Evolutionary conservation across 2,329 filamentous ascomycete species (phyloP).

Genomic region (Arthrobotrys pseudoclavata): DNA sequence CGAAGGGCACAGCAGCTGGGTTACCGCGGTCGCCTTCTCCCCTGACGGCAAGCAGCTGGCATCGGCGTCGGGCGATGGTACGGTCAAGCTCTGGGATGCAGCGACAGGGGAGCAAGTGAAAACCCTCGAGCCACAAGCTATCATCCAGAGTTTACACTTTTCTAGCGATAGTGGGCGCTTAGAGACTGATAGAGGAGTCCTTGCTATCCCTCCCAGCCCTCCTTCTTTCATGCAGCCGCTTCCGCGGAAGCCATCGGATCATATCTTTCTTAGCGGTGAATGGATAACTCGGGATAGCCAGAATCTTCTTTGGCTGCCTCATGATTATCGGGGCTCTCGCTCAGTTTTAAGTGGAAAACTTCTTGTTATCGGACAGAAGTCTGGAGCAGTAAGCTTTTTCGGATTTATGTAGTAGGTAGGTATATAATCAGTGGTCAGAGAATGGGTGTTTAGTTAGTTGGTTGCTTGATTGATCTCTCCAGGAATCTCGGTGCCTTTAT

Average conservation of each 20-base stretch:
- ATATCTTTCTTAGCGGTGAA: neutral
- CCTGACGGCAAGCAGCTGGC: constrained; percentile 26
- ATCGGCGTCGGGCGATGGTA: constrained; percentile 44
- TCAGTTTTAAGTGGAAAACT: neutral
- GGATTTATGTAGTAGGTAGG: neutral
- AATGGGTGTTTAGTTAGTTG: no score
- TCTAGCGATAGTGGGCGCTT: neutral
- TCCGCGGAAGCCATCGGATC: neutral
- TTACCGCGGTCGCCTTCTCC: constrained; percentile 47
- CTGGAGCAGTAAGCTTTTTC: neutral
- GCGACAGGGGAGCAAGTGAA: neutral
- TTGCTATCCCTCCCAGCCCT: neutral
- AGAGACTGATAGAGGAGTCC: neutral
- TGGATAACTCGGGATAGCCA: neutral
- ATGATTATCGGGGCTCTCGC: neutral
- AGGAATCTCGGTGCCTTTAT: no score
- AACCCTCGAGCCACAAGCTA: neutral
- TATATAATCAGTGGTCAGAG: no score
- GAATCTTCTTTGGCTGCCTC: neutral
- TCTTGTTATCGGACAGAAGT: neutral
- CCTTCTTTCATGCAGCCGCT: neutral
- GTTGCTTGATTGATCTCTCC: no score
- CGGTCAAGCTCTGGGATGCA: constrained; percentile 1
- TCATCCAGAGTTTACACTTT: neutral
- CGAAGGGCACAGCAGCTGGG: neutral